Evolutionary conservation across 2,329 filamentous ascomycete genomes (phyloP), one percentile per base, ranked within the genome.

Genomic region (Zarea fungicola): DNA sequence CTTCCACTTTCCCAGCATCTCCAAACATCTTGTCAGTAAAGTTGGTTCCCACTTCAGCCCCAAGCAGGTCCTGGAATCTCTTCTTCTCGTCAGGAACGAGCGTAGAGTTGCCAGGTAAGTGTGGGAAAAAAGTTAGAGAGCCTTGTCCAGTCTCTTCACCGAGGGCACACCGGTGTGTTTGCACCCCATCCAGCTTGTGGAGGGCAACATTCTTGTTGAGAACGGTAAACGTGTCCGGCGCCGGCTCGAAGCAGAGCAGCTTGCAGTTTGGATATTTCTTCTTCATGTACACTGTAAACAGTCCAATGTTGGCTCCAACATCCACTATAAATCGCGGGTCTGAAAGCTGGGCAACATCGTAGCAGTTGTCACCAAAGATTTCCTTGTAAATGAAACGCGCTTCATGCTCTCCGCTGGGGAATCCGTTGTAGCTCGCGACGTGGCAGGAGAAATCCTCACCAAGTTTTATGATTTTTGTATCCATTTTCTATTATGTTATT

Each of bases 211-310:
- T 61, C 10, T 35, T 50, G 18, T 41, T 34, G 10, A 60, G 44
- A 2, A 51, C 18, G 28, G 47, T 28, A 44, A 46, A 56, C 1
- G 52, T 59, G 31, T 55, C 26, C 2, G 58, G 59, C 10, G 53
- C 57, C 2, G 59, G 59, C 52, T 61, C 58, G 28, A 61, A 60
- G 5, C 59, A 59, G 13, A 57, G 36, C 42, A 62, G 54, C n/a
- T 45, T 46, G 29, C 59, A 50, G 3, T 23, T 28, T 1, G 59
- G 60, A 34, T 56, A 56, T 40, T 56, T 55, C 13, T 42, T 19
- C 52, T 59, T 61, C 51, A 57, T 58, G 51, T 58, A 62, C 5
- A 60, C 19, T 19, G 49, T 52, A 50, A 60, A 61, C 11, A 62
- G 40, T 39, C 59, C 59, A 25, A 62, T 58, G 51, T 61, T 57